These are phyloP conservation scores for Heterobasidion occidentale DNA, from an alignment of 1,284 basidiomycete species.

Conservation along the genomic window DNA sequence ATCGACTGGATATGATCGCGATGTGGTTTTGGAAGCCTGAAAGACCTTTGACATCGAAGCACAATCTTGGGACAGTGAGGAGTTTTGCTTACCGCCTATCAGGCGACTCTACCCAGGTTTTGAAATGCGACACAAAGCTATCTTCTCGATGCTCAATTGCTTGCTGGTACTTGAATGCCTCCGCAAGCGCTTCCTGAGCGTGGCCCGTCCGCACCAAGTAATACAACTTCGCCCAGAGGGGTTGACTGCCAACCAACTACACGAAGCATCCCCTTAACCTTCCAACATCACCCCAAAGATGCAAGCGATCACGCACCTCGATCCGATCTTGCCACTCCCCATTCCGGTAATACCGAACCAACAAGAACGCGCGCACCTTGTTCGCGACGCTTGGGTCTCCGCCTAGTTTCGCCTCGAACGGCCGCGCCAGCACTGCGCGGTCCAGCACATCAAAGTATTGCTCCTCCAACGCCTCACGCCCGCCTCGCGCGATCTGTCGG, in stretches of 20 bases:
- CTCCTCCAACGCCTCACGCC: conserved; percentile 69
- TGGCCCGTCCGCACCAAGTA: conserved; percentile 88
- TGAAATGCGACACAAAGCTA: conserved; percentile 81
- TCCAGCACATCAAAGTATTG: conserved; percentile 87
- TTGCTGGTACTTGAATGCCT: conserved; percentile 66
- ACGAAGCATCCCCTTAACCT: background rate
- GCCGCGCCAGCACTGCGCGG: conserved; percentile 75
- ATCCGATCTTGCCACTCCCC: conserved; percentile 82
- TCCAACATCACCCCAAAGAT: background rate
- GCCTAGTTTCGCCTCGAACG: conserved; percentile 83
- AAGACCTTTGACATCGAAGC: conserved; percentile 5
- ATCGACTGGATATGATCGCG: conserved; percentile 82
- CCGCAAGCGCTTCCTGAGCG: conserved; percentile 69
- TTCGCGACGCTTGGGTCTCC: conserved; percentile 89
- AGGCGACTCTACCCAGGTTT: conserved; percentile 78
- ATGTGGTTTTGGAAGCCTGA: conserved; percentile 69
- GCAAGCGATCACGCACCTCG: conserved; percentile 47
- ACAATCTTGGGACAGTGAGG: background rate
- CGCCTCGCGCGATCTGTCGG: conserved; percentile 65
- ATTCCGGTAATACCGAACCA: conserved; percentile 73
- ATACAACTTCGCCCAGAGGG: conserved; percentile 91
- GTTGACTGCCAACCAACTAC: conserved; percentile 76
- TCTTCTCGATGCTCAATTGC: conserved; percentile 78
- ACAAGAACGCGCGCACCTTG: conserved; percentile 81
- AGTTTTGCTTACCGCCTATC: conserved; percentile 55